Evolutionary conservation across 306 rosid genomes (phyloP), one percentile per base, ranked within the genome.

Genomic region (Quercus gilva): DNA sequence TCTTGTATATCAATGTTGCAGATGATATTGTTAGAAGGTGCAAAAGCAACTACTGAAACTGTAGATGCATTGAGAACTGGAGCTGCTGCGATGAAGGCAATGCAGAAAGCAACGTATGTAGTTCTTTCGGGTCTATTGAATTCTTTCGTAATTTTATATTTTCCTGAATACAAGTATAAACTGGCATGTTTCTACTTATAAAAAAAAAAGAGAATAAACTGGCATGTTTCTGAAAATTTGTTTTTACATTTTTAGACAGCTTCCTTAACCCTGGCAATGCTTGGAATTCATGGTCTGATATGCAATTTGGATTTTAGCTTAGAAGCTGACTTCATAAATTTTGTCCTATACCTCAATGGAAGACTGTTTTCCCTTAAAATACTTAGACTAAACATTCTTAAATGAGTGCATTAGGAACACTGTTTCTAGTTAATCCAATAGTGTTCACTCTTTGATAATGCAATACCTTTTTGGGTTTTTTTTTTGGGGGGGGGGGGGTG

Each of bases 1-100:
- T 13, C 1, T 31, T 21, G 35, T 56, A 19, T 43, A 19, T 76
- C 37, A 20, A 60, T 84, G 25, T 81, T 65, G 77, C 86, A 95
- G 99, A 95, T 95, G 98, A 95, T 95, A 90, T 55, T 95, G 97
- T 78, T 95, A 74, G 99, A 95, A 89, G 98, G 99, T 74, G 98
- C 99, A 76, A 95, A 95, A 83, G 99, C 99, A 78, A 95, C 99
- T 68, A 95, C 99, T 1, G 99, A 95, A 90, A 95, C 98, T 19
- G 99, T 95, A 29, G 99, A 95, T 81, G 99, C 98, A 3, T 90
- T 95, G 85, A 87, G 99, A 88, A 85, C 91, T 25, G 99, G 99
- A 71, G 99, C 99, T 35, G 56, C 98, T 80, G 89, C 99, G 31
- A 95, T 95, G 99, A 95, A 95, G 87, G 99, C 98, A 75, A 95